A percentile compares a stretch with the other conserved stretches of the same genome.
Conservation (phyloP, 2,329 filamentous ascomycete genomes). For the Talaromyces marneffei region DNA sequence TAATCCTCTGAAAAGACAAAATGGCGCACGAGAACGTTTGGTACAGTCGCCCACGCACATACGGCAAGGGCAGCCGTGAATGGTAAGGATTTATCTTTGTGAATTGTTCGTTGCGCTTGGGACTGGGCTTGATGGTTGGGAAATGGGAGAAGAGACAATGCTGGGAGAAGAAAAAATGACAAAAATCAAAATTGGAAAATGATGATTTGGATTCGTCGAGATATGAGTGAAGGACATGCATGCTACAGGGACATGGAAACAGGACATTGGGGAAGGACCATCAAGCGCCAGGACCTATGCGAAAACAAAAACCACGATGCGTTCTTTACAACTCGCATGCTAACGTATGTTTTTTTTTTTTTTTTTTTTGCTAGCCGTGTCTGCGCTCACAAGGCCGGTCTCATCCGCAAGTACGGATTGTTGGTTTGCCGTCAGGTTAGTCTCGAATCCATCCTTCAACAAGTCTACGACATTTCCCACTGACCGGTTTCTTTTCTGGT, state of each 20-base stretch:
- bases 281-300: neutral
- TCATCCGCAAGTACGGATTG: slow-evolving; percentile 99
- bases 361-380: slow-evolving; percentile 54
- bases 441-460: neutral
- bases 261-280: neutral
- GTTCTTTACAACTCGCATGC: neutral
- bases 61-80: slow-evolving; percentile 86
- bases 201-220: neutral
- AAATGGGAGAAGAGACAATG: neutral
- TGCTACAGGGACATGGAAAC: neutral
- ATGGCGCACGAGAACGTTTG: slow-evolving; percentile 96
- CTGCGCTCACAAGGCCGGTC: slow-evolving; percentile 94
- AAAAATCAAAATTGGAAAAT: neutral
- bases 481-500: neutral
- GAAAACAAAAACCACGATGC: neutral
- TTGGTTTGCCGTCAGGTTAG: slow-evolving; percentile 46
- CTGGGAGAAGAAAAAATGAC: neutral
- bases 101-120: neutral
- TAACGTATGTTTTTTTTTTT: slow-evolving; percentile 1
- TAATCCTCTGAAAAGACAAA: slow-evolving; percentile 32
- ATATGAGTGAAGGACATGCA: neutral
- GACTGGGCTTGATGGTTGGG: neutral
- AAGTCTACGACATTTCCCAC: neutral
- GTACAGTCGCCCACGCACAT: slow-evolving; percentile 92
- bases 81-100: slow-evolving; percentile 61